Conservation (phyloP, 2,329 filamentous ascomycete genomes). For the Trichoderma sp. region DNA sequence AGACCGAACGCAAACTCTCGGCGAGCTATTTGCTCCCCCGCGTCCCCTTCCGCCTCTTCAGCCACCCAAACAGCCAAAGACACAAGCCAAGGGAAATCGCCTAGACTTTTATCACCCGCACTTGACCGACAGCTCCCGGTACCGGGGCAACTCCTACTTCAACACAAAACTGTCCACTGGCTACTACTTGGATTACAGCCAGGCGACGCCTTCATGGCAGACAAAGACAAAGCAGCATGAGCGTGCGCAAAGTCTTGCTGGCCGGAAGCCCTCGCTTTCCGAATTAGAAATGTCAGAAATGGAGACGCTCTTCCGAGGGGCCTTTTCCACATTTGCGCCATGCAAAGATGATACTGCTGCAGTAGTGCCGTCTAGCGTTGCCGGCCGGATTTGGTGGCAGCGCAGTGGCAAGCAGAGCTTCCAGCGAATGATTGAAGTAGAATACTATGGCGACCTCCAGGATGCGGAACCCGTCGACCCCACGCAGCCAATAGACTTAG, state of each 20-base stretch:
- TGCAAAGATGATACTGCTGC: constrained; percentile 73
- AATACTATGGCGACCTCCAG: constrained; percentile 49
- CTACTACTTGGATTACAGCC: constrained; percentile 71
- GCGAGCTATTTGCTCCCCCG: constrained; percentile 73
- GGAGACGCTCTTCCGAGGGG: constrained; percentile 74
- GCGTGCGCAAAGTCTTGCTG: constrained; percentile 69
- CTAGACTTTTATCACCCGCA: constrained; percentile 60
- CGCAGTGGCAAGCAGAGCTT: constrained; percentile 68
- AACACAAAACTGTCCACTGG: constrained; percentile 68
- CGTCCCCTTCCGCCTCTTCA: constrained; percentile 67
- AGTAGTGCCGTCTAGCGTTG: constrained; percentile 67
- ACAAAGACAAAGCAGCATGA: constrained; percentile 69
- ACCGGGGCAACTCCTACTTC: constrained; percentile 64
- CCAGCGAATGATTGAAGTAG: constrained; percentile 63
- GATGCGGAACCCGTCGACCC: constrained; percentile 44
- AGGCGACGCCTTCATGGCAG: constrained; percentile 61
- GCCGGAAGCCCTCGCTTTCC: constrained; percentile 58
- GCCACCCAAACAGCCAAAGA: constrained; percentile 72
- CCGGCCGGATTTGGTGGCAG: constrained; percentile 78
- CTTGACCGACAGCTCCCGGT: constrained; percentile 58
- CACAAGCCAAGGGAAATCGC: constrained; percentile 64
- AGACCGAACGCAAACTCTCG: constrained; percentile 66
- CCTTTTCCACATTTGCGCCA: constrained; percentile 80
- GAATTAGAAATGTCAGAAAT: constrained; percentile 68
- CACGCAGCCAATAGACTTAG: constrained; percentile 47